Base-by-base conservation (phyloP, 768 basidiomycete species). In the Mycena maculata region DNA sequence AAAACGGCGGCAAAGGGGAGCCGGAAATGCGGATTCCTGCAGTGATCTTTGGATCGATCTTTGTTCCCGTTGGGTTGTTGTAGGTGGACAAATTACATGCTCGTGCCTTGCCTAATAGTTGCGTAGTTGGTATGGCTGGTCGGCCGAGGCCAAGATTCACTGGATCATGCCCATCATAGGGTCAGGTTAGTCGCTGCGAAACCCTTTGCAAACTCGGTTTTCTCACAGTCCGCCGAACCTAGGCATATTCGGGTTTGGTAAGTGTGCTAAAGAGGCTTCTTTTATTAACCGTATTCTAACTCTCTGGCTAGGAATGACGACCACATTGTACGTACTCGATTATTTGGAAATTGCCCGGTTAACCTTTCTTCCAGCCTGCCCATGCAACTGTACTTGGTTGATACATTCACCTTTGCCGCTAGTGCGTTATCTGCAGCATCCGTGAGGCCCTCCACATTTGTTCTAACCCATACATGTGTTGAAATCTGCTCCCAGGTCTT, bases 131-230 rank as follows among this genome's bases (percentile, higher is more conserved):
- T 92, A 90, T 73, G 91, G 91, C 20, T 92, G 91, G 91, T 89
- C 90, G 10, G 91, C 90, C 3, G 80, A 88, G 67, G 84, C 84
- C 0, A 72, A 72, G 31, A 60, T 87, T 2, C 89, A 91, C 63
- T 91, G 88, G 89, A 89, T 90, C 31, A 88, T 92, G 87, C 90
- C 90, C 10, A 89, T 92, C 48, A 84, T 87, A 45, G 87, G 87
- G 3, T 82, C 87, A 4, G 68, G 68, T 59, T 10, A 44, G 65
- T 66, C 10, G 22, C 31, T 16, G 2, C 15, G 16, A 30, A 47
- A 15, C n/a, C n/a, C n/a, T 10, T 25, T 45, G 10, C 2, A 9
- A 18, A 23, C 18, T 33, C 12, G 3, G 25, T 9, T 7, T 52
- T 52, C 59, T 60, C 47, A 45, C 57, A 27, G 0, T 27, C 16